Evolutionary conservation across 2,329 filamentous ascomycete genomes (phyloP), one percentile per base, ranked within the genome.

Genomic region (Paramyrothecium roridum): DNA sequence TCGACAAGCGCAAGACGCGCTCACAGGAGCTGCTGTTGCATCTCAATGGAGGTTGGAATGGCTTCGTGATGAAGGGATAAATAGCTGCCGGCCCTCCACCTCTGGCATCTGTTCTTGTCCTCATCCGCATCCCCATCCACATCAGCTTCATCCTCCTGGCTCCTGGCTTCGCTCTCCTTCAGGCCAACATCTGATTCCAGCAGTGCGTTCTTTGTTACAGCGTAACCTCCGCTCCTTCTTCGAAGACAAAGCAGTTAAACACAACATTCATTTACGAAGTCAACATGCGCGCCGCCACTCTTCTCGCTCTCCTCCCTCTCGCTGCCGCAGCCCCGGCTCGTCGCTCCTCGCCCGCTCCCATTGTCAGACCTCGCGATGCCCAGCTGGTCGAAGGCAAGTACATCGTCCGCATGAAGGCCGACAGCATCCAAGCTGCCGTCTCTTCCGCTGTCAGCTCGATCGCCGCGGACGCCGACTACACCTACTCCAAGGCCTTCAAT

Each of bases 341-440:
- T 56, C 71, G 71, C 34, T 58, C 65, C 49, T 60, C 65, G 37
- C 71, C 69, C 21, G 71, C 71, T 21, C 72, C 71, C 37, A 52
- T 74, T 23, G 53, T 73, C 45, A 61, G 66, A 20, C 67, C 71
- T 48, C 68, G 69, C 12, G 66, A 62, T 33, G 65, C 59, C 47
- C 56, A 66, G 57, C 56, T 68, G 52, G 57, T 74, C 37, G 66
- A 68, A 50, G 68, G 67, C 63, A 73, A 69, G 59, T 74, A 68
- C 65, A 74, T 74, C 33, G 64, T 74, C 61, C 71, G 68, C 60
- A 68, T 74, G 61, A 70, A 67, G 63, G 57, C 55, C 53, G 59
- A 61, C 16, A 52, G 55, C 52, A 54, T 56, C 45, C 52, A 50
- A n/a, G 45, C 64, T 37, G 61, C 67, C 7, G 56, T 70, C 46